Percentiles rank a stretch among this genome's conserved stretches.
phyloP scores from a whole-genome alignment of 139 green algal genomes.

The Picochlorum sp. region DNA sequence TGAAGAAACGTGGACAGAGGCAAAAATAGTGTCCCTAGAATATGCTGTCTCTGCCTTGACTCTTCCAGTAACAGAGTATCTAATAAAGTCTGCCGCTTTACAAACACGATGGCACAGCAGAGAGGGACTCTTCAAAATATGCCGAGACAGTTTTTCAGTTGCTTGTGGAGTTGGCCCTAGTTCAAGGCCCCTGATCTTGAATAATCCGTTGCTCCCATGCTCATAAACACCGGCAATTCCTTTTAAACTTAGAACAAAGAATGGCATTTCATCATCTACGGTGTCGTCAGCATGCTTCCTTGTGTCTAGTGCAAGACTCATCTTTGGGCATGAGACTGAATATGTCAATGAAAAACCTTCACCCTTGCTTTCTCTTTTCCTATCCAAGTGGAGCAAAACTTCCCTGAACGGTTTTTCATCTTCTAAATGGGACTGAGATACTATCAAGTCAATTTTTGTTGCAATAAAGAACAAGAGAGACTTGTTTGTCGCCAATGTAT shows the following conservation, averaged over 20 bases:
- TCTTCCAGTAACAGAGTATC: conserved; percentile 19
- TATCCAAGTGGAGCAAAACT: conserved; percentile 16
- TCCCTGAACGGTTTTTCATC: not conserved
- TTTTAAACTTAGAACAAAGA: conserved; percentile 19
- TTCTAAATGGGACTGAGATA: not conserved
- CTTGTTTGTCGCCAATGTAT: not conserved
- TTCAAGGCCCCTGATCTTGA: conserved; percentile 3
- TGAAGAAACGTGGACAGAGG: not conserved
- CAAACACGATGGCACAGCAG: conserved; percentile 17
- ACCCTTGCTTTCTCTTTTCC: not conserved
- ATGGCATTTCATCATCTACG: not conserved
- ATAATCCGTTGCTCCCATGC: not conserved
- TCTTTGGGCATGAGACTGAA: conserved; percentile 26
- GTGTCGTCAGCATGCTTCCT: not conserved
- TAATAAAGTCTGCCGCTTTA: conserved; percentile 22
- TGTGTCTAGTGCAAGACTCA: conserved; percentile 23
- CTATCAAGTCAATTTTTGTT: conserved; percentile 27
- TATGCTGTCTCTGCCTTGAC: conserved; percentile 2
- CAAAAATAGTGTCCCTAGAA: not conserved
- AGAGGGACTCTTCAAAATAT: conserved; percentile 9
- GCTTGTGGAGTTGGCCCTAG: not conserved
- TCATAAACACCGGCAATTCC: not conserved
- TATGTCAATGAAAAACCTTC: conserved; percentile 4
- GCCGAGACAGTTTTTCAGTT: not conserved
- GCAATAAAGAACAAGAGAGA: conserved; percentile 7